A percentile compares a stretch with the other conserved stretches of the same genome.
These are phyloP conservation scores for Annulohypoxylon stygium DNA, from an alignment of 495 filamentous ascomycete species.

Conservation along the genomic window DNA sequence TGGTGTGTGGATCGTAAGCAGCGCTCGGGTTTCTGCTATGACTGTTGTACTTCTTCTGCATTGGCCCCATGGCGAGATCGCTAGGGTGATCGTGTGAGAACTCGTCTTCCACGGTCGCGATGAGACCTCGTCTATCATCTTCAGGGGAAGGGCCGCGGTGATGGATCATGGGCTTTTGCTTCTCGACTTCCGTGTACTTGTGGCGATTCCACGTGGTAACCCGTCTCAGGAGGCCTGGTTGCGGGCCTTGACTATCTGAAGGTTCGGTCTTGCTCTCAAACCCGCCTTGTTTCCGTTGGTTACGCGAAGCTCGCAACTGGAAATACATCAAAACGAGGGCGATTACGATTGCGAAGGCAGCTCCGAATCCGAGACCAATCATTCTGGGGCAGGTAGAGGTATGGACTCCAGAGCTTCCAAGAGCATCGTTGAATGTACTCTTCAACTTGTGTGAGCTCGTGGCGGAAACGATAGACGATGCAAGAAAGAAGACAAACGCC, in stretches of 20 bases:
- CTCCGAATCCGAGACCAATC: slow-evolving; percentile 49
- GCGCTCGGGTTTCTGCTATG: slow-evolving; percentile 28
- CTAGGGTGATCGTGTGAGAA: slow-evolving; percentile 16
- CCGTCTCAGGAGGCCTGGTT: slow-evolving; percentile 27
- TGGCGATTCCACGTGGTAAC: slow-evolving; percentile 47
- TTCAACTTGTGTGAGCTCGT: slow-evolving; percentile 48
- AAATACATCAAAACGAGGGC: slow-evolving; percentile 32
- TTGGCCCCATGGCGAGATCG: slow-evolving; percentile 21
- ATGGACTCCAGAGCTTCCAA: slow-evolving; percentile 45
- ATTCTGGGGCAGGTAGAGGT: slow-evolving; percentile 40
- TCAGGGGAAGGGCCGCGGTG: slow-evolving; percentile 26
- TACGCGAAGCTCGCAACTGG: slow-evolving; percentile 18
- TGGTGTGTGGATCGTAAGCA: slow-evolving; percentile 17
- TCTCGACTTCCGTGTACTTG: slow-evolving; percentile 55
- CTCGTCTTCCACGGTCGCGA: slow-evolving; percentile 31
- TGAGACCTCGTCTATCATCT: slow-evolving; percentile 36
- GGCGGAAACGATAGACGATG: slow-evolving; percentile 45
- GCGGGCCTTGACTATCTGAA: slow-evolving; percentile 1
- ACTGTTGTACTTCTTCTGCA: slow-evolving; percentile 11
- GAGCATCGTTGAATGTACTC: slow-evolving; percentile 47
- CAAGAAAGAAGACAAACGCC: slow-evolving; percentile 49
- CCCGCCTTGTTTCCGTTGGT: slow-evolving; percentile 32
- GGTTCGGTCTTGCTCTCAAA: slow-evolving; percentile 22
- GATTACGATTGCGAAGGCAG: slow-evolving; percentile 37
- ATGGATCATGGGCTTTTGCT: slow-evolving; percentile 38